phyloP scores from a whole-genome alignment of 192 early-diverging fungal genomes.

The Backusella morwellensis region DNA sequence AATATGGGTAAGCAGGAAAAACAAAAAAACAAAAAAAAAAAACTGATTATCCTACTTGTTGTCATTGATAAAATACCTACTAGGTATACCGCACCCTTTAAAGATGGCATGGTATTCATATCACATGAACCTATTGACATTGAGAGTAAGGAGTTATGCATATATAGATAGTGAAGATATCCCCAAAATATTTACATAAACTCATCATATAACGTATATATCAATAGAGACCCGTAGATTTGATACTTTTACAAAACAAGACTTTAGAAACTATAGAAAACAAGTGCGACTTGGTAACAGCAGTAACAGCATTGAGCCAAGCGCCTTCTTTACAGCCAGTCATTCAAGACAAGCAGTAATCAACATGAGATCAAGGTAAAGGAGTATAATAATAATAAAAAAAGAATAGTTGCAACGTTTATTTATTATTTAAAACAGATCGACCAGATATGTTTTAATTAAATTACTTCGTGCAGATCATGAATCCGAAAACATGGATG shows the following conservation, averaged over 20 bases:
- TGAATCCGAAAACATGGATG: constrained; percentile 51
- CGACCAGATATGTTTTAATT: constrained; percentile 48
- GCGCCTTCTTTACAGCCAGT: constrained; percentile 27
- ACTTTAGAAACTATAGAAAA: constrained; percentile 26
- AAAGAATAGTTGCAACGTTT: neutral
- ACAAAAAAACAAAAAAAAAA: neutral
- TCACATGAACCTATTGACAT: constrained; percentile 50
- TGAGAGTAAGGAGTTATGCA: constrained; percentile 28
- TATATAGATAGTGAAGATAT: neutral
- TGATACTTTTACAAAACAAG: constrained; percentile 34
- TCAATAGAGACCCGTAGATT: constrained; percentile 29
- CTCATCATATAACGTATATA: neutral
- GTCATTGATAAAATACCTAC: no score
- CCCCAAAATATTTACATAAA: neutral
- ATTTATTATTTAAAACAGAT: constrained; percentile 15
- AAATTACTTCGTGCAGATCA: constrained; percentile 44
- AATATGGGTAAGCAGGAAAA: constrained; percentile 32
- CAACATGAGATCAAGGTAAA: constrained; percentile 18
- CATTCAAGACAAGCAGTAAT: constrained; percentile 14
- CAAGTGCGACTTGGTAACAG: neutral
- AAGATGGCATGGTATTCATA: constrained; percentile 53
- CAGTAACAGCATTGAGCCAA: constrained; percentile 21
- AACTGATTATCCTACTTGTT: no score
- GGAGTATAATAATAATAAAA: no score
- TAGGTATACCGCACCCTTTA: constrained; percentile 50